phyloP scores from a whole-genome alignment of 192 early-diverging fungal genomes.

The Backusella luteola region DNA sequence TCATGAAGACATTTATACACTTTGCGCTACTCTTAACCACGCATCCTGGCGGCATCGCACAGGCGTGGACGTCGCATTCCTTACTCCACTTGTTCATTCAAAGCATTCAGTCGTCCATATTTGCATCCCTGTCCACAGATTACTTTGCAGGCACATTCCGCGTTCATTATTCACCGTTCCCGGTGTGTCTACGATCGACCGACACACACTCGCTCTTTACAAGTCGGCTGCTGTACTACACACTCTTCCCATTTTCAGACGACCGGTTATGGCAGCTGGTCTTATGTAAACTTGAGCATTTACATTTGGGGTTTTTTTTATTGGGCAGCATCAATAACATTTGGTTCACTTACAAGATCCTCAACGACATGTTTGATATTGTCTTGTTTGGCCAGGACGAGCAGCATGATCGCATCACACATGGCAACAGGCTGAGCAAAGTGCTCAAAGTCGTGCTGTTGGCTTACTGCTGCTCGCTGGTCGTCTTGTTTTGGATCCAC shows the following conservation, averaged over 20 bases:
- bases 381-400: conserved; percentile 34
- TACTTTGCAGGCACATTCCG: background rate
- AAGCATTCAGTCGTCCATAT: background rate
- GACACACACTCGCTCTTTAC: conserved; percentile 19
- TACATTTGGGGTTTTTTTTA: conserved; percentile 59
- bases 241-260: conserved; percentile 47
- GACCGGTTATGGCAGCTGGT: conserved; percentile 46
- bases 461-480: conserved; percentile 39
- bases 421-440: background rate
- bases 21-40: conserved; percentile 11
- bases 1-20: conserved; percentile 36
- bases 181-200: conserved; percentile 20
- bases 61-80: background rate
- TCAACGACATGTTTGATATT: conserved; percentile 56
- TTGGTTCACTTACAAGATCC: conserved; percentile 48
- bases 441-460: conserved; percentile 43
- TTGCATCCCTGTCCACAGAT: background rate
- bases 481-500: conserved; percentile 54
- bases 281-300: conserved; percentile 49
- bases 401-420: background rate
- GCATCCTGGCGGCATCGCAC: background rate
- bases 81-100: conserved; percentile 8
- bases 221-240: conserved; percentile 15
- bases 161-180: conserved; percentile 37
- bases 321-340: conserved; percentile 53